phyloP scores from a whole-genome alignment of 106 monocot species.

The Triglochin maritima region DNA sequence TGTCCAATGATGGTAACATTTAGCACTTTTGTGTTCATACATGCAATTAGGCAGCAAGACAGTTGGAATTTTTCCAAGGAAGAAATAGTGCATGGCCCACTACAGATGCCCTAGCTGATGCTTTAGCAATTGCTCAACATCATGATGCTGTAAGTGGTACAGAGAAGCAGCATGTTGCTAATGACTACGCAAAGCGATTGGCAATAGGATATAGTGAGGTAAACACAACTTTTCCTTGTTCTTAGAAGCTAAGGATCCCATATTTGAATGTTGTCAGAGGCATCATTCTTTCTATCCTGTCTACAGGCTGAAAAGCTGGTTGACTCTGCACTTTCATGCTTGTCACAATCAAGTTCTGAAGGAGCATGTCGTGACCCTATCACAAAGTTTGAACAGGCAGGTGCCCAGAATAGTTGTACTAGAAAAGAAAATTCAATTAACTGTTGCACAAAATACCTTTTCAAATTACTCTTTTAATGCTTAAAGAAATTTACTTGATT shows the following conservation, averaged over 20 bases:
- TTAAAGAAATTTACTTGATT: too few species aligned
- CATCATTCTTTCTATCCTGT: background rate
- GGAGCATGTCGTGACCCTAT: conserved; percentile 34
- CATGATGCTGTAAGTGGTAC: conserved; percentile 99
- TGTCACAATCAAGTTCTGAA: conserved; percentile 46
- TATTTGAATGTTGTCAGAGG: too few species aligned
- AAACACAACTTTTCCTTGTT: background rate
- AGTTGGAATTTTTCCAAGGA: conserved; percentile 82
- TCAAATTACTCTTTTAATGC: too few species aligned
- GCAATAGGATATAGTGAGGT: conserved; percentile 80
- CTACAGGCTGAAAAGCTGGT: conserved; percentile 80
- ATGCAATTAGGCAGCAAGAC: conserved; percentile 58
- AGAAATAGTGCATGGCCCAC: conserved; percentile 34
- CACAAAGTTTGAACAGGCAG: conserved; percentile 81
- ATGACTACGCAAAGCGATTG: conserved; percentile 90
- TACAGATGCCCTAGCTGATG: conserved; percentile 78
- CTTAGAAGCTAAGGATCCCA: background rate
- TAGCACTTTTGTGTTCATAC: background rate
- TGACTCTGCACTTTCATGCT: conserved; percentile 53
- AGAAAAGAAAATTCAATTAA: background rate
- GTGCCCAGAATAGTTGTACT: too few species aligned
- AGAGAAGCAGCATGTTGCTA: conserved; percentile 89
- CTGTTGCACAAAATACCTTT: too few species aligned
- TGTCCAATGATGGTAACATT: background rate
- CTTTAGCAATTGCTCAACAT: conserved; percentile 88